Evolutionary conservation across 768 basidiomycete species (phyloP).

Genomic region (Cystofilobasidium bisporidii): DNA sequence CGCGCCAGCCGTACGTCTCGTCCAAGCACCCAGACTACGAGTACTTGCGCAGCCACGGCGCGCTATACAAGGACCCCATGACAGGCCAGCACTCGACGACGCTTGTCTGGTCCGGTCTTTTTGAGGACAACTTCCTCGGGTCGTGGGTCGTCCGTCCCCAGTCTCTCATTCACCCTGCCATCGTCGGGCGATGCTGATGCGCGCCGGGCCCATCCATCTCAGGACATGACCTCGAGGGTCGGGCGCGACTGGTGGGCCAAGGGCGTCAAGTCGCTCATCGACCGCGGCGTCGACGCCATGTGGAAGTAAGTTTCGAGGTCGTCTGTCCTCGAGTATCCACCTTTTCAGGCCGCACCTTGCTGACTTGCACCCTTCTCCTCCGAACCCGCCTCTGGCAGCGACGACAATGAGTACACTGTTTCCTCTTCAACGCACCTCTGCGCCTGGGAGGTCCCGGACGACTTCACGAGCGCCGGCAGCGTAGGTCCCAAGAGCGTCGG

Average conservation of each 20-base stretch:
- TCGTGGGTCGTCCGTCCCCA: slow-evolving; percentile 33
- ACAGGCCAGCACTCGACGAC: slow-evolving; percentile 30
- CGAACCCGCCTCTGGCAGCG: slow-evolving; percentile 27
- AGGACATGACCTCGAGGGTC: slow-evolving; percentile 35
- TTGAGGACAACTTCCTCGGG: slow-evolving; percentile 34
- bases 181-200: too few species aligned
- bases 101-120: slow-evolving; percentile 34
- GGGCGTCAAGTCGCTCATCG: slow-evolving; percentile 35
- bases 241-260: slow-evolving; percentile 38
- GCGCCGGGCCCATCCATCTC: too few species aligned
- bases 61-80: slow-evolving; percentile 35
- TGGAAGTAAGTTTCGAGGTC: slow-evolving; percentile 2
- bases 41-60: slow-evolving; percentile 30
- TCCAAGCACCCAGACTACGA: slow-evolving; percentile 35
- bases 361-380: not conserved
- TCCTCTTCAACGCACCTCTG: not conserved
- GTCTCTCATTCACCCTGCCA: too few species aligned
- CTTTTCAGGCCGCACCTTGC: too few species aligned
- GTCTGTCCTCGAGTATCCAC: too few species aligned
- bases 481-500: slow-evolving; percentile 19
- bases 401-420: slow-evolving; percentile 37
- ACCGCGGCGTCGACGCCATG: slow-evolving; percentile 37
- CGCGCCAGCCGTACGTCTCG: slow-evolving; percentile 38
- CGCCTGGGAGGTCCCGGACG: slow-evolving; percentile 8
- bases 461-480: not conserved